Conservation (phyloP, 2,329 filamentous ascomycete species). For the Beauveria brongniartii region DNA sequence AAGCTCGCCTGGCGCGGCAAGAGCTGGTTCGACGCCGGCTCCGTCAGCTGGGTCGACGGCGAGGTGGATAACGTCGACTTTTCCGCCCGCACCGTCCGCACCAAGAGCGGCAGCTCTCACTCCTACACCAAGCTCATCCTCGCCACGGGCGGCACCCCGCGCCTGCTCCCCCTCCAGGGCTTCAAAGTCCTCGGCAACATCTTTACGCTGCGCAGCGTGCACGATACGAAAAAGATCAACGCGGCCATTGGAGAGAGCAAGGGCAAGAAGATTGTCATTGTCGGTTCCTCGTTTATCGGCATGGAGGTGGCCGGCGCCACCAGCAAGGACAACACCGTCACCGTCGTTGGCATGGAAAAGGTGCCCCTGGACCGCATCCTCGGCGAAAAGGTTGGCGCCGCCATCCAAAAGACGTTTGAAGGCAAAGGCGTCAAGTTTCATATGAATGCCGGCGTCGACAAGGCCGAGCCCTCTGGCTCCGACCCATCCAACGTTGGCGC, state of each 20-base stretch:
- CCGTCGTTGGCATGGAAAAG: conserved; percentile 81
- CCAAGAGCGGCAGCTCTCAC: conserved; percentile 61
- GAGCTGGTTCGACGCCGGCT: conserved; percentile 64
- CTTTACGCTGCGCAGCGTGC: conserved; percentile 72
- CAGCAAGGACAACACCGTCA: conserved; percentile 70
- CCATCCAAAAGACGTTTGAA: conserved; percentile 73
- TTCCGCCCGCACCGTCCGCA: conserved; percentile 61
- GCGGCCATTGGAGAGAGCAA: conserved; percentile 71
- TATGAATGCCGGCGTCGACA: conserved; percentile 72
- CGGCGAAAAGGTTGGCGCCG: conserved; percentile 69
- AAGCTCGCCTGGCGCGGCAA: conserved; percentile 72
- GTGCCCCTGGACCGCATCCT: conserved; percentile 80
- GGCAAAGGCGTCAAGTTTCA: conserved; percentile 85
- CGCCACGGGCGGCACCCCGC: conserved; percentile 76
- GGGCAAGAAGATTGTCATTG: conserved; percentile 83
- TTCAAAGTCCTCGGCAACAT: conserved; percentile 84
- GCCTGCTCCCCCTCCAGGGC: conserved; percentile 68
- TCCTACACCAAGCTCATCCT: conserved; percentile 84
- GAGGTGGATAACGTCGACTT: conserved; percentile 74
- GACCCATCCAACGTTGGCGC: conserved; percentile 68
- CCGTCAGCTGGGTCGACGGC: conserved; percentile 49
- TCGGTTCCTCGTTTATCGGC: conserved; percentile 94
- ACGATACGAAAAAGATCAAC: conserved; percentile 65
- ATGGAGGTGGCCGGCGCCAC: conserved; percentile 93
- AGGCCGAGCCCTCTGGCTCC: conserved; percentile 62